Evolutionary conservation across 2,329 filamentous ascomycete genomes (phyloP), one percentile per base, ranked within the genome.

Genomic region (Aspergillus sclerotialis): DNA sequence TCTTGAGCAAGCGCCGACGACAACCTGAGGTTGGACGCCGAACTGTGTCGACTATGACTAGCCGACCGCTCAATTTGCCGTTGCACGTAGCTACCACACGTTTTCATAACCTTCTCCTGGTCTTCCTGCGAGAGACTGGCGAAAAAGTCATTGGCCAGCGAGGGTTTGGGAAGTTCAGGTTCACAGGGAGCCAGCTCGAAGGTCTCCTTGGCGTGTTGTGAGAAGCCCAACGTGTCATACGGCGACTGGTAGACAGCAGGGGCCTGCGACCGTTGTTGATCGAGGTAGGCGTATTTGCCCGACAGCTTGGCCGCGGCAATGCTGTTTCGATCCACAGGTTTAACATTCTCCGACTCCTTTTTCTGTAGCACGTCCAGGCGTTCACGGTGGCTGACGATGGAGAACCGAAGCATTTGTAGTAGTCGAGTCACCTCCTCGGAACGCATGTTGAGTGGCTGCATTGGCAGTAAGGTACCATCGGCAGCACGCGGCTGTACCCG

Each of bases 381-480:
- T 44, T 64, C 53, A 19, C 57, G 53, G 40, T 63, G 58, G 35
- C 60, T 63, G 21, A 63, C 53, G 17, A 65, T 45, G 7, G 62
- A 64, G 44, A 65, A 65, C 17, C 63, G 61, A 13, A 65, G 58
- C 63, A 65, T 65, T 33, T 62, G 55, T 28, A 65, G 48, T 26
- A 65, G 40, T 24, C 60, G 58, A 18, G 55, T 62, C 40, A 65
- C 62, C 47, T 66, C 63, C 32, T 64, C 61, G 18, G 61, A 62
- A 18, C 60, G 51, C 60, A 65, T 65, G 40, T 66, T 63, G 31
- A 66, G 50, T 19, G 59, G 60, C 35, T 63, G 62, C 34, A 54
- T 47, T 10, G 58, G 53, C 16, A 63, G 44, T 33, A 62, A 38
- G 30, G 59, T 56, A 30, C 60, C 61, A 44, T 65, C 61, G 16